Evolutionary conservation across 208 protist genomes (phyloP), one percentile per base, ranked within the genome.

Genomic region (Balamuthia mandrillaris): DNA sequence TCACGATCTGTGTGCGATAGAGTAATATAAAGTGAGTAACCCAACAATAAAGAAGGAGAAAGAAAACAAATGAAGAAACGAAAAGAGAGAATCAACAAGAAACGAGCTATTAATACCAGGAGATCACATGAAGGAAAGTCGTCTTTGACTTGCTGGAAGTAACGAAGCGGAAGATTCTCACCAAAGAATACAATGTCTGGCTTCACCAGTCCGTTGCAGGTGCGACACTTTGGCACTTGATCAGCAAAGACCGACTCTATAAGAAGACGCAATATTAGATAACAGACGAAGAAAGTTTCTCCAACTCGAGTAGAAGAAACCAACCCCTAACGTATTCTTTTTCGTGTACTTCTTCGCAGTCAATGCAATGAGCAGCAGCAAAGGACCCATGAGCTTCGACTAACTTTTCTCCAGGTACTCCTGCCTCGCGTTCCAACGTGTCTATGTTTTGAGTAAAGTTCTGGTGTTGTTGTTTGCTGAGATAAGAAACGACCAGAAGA

Each of bases 381-480:
- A 91, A 89, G 27, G 86, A 77, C 29, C 89, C 89, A 65, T 91
- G 89, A 16, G 89, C 89, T 45, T 88, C 81, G 27, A 91, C 85
- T 4, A 91, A 29, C 45, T 81, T 79, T 10, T 61, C 16, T 0
- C 27, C 58, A 3, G 88, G 89, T 3, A 91, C 42, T 27, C 88
- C 88, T 4, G 91, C 90, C 27, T 85, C 31, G 18, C 65, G 21
- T 45, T 94, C 91, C 29, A 93, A 47, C 12, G 75, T 86, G 47
- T 93, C 91, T 41, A 93, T 92, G 85, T 93, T 93, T 66, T 94
- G 88, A 14, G 90, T 89, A 58, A 90, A 90, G 44, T 75, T 68
- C 21, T 89, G 60, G 96, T 98, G 84, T 95, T 98, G 72, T 92
- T 94, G 70, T 0, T 94, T 95, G 45, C 97, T 93, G 16, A 98